phyloP scores from a whole-genome alignment of 208 protist genomes.

The Trypanosoma melophagium region DNA sequence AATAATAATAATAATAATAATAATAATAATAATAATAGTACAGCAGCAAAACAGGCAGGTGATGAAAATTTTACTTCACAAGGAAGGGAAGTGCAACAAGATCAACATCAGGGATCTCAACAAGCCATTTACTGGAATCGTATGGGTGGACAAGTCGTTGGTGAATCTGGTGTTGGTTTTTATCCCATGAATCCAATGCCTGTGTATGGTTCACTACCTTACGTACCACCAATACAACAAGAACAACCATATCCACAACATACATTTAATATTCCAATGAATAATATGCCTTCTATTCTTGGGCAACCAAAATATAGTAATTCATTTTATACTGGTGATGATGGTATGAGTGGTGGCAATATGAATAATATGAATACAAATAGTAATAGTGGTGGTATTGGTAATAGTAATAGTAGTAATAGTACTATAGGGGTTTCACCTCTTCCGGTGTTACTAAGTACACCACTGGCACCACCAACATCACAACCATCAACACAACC shows the following conservation, averaged over 20 bases:
- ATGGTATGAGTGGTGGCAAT: not conserved
- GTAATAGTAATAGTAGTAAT: no score
- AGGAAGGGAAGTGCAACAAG: not conserved
- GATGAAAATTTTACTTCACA: not conserved
- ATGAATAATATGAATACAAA: conserved; percentile 7
- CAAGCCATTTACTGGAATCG: conserved; percentile 13
- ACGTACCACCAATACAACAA: conserved; percentile 3
- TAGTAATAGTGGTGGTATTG: not conserved
- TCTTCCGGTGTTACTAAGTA: no score
- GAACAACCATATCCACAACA: conserved; percentile 1
- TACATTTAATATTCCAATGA: not conserved
- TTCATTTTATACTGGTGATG: not conserved
- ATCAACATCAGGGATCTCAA: conserved; percentile 11
- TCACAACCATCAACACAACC: not conserved
- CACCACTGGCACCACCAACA: not conserved
- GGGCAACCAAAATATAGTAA: conserved; percentile 15
- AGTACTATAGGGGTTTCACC: no score
- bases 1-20: conserved; percentile 1
- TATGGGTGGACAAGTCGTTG: conserved; percentile 2
- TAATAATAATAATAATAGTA: conserved; percentile 2
- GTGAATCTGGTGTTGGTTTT: conserved; percentile 19
- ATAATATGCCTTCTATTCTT: conserved; percentile 27
- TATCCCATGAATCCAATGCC: conserved; percentile 12
- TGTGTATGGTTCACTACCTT: conserved; percentile 21
- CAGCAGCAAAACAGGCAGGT: not conserved